Conservation (phyloP, 345 rosid species). For the Eucalyptus caleyi region DNA sequence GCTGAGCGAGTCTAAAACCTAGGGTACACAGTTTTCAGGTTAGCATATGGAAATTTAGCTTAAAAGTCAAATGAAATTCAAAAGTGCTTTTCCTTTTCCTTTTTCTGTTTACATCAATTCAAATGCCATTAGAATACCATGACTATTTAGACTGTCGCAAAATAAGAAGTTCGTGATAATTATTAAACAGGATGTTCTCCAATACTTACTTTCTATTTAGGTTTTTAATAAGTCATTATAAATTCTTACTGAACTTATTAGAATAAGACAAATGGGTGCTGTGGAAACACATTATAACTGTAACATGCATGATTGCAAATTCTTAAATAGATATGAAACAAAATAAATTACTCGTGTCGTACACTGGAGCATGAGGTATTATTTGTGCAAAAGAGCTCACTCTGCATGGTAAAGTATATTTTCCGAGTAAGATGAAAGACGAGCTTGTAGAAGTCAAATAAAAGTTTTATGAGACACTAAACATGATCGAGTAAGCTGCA, state of each 20-base stretch:
- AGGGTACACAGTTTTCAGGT: neutral
- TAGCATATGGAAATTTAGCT: neutral
- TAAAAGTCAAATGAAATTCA: neutral
- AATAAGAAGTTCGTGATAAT: neutral
- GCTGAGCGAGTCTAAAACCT: neutral
- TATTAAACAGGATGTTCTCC: neutral
- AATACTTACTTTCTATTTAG: neutral
- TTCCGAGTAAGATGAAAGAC: neutral
- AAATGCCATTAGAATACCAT: neutral
- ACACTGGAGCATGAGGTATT: neutral
- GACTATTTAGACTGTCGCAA: neutral
- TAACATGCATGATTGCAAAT: neutral
- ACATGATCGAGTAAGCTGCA: neutral
- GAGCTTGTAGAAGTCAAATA: neutral
- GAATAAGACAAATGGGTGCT: neutral
- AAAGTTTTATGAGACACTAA: neutral
- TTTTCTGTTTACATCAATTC: neutral
- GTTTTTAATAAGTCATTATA: neutral
- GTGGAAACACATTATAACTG: neutral
- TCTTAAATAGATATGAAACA: neutral
- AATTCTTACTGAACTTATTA: neutral
- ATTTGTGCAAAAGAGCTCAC: neutral
- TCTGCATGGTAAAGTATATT: neutral
- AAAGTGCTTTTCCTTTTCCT: neutral
- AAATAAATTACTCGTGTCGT: neutral